Base-by-base conservation (phyloP, 441 rosid species). In the Mallotus japonicus region DNA sequence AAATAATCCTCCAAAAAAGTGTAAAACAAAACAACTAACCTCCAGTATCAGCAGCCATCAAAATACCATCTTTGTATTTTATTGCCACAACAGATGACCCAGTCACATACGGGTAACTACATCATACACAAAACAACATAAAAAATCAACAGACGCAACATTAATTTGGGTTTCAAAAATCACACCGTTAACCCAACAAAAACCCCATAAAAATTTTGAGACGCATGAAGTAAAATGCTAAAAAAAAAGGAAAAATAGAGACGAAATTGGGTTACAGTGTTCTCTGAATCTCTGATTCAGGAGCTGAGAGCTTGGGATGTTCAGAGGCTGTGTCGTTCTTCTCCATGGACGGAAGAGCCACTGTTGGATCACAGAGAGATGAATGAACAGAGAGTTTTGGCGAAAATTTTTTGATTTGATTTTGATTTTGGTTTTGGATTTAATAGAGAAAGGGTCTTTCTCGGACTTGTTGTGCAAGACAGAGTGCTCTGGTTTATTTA, bases 31-130 rank as follows among this genome's bases (percentile, higher is more conserved):
- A 49, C 14, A 58, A 73, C 83, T 54, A 61, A 92, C 99, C 98
- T 82, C 97, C 98, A 96, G 87, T 95, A 67, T 92, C 98, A 84
- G 97, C 89, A 63, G 98, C 95, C 98, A 95, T 92, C 76, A 95
- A 79, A 73, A 95, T 90, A 16, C 99, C 99, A 82, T 95, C 95
- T 72, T 89, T 90, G 73, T 90, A 95, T 87, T 95, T 95, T 76
- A 95, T 63, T 75, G 99, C 98, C 50, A 92, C 90, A 42, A 91
- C 89, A 8, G 98, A 91, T 6, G 98, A 89, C 50, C 98, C 98
- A 44, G 95, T 95, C 69, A 92, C 99, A 71, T 88, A 95, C 1
- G 99, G 99, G 63, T 87, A 84, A 83, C 99, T 95, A 74, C 61
- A 69, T 49, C 59, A 24, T 28, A 34, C 8, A 16, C 16, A 49